Evolutionary conservation across 1,284 basidiomycete species (phyloP), one percentile per base, ranked within the genome.

Genomic region (Ceratobasidium sp.): DNA sequence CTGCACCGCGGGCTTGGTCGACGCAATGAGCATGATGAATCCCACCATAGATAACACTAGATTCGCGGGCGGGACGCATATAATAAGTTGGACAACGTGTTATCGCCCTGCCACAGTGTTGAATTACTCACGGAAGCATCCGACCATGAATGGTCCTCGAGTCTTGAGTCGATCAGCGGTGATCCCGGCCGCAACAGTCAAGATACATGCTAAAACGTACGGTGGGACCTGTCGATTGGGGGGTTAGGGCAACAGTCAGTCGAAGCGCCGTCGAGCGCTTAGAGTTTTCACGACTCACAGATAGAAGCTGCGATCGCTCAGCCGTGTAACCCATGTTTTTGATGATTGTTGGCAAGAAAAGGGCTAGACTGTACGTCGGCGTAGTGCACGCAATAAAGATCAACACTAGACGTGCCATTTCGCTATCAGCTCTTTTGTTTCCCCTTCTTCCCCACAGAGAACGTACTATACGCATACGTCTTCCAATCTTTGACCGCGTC

Each of bases 331-430:
- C 76, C 64, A 77, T 83, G 79, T 86, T 79, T 63, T 81, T 83
- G 70, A 87, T 85, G 69, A 87, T 86, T 2, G 84, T 86, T 0
- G 87, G 87, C 0, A 85, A 84, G 77, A 89, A 88, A 0, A 88
- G 79, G 0, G 84, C 83, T 76, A 88, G 88, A 30, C 69, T 72
- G 30, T 72, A 72, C 41, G 57, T 61, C 8, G 69, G 69, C 2
- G 69, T 61, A 21, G 69, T 85, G 83, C 71, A 85, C 84, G 28
- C 80, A 79, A 35, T 30, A 21, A 63, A 18, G 55, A 70, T 72
- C 21, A 70, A 30, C 69, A 72, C 69, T 71, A 38, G 6, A 32
- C 16, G n/a, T 16, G 32, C 32, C 21, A 44, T 16, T 13, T 46
- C 18, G 46, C n/a, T 14, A 13, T 26, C 30, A 16, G 2, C 18